Conservation (phyloP, 225 moss, liverwort and hornwort genomes). For the Thuidium tamariscinum region DNA sequence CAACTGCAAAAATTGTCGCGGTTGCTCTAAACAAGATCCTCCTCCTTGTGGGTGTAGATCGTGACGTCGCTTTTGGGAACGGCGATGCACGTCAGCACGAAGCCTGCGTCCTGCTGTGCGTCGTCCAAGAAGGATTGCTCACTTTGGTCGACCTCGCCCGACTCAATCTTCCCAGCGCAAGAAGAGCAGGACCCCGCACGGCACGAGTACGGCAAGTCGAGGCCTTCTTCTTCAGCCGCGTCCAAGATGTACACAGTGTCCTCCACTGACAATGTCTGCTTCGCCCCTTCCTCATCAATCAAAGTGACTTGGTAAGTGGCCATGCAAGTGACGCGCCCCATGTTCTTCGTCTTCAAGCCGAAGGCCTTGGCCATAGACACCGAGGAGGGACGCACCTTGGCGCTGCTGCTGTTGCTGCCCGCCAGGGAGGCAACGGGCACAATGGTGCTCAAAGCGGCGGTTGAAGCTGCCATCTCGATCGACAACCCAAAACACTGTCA, state of each 20-base stretch:
- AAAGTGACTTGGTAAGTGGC: constrained; percentile 15
- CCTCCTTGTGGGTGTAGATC: constrained; percentile 43
- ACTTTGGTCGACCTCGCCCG: constrained; percentile 8
- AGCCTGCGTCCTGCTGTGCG: neutral
- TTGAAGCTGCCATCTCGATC: constrained; percentile 13
- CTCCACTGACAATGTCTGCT: neutral
- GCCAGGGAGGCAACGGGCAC: neutral
- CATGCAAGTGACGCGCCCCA: constrained; percentile 29
- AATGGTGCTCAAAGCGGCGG: neutral
- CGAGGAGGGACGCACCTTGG: neutral
- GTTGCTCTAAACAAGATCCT: neutral
- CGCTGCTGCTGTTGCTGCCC: neutral
- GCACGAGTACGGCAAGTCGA: constrained; percentile 33
- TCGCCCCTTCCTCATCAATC: neutral
- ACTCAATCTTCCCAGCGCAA: neutral
- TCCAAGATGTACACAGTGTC: constrained; percentile 12
- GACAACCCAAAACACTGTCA: neutral
- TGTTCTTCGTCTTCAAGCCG: neutral
- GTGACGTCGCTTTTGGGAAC: constrained; percentile 33
- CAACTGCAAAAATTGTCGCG: neutral
- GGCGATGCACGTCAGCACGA: constrained; percentile 47
- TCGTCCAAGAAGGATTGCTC: constrained; percentile 18
- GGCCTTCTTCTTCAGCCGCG: neutral
- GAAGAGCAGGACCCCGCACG: constrained; percentile 29
- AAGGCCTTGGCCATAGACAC: constrained; percentile 18